These are phyloP conservation scores for Penicillium janthinellum DNA, from an alignment of 2,329 filamentous ascomycete species.

Conservation along the genomic window DNA sequence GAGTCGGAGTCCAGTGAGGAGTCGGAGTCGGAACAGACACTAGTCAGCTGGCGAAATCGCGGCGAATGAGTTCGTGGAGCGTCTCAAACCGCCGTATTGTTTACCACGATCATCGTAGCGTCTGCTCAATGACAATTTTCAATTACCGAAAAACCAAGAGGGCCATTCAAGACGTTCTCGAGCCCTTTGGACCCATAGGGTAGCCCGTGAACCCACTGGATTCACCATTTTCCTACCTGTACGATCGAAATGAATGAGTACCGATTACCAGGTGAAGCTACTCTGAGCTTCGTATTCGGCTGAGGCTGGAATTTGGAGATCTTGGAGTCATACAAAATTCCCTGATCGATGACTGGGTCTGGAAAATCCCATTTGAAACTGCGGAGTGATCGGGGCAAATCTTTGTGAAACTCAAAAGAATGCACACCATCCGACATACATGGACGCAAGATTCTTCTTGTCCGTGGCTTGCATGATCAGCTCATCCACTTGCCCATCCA, in stretches of 20 bases:
- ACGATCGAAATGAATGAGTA: background rate
- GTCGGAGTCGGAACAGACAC: slow-evolving; percentile 42
- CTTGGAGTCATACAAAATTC: background rate
- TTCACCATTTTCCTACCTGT: background rate
- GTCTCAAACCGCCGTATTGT: too few relatives aligned
- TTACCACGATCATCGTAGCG: background rate
- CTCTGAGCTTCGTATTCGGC: too few relatives aligned
- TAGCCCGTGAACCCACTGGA: background rate
- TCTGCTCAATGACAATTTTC: background rate
- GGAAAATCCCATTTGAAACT: background rate
- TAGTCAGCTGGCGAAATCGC: background rate
- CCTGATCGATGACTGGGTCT: background rate
- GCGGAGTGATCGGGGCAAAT: background rate
- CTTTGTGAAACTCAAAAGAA: slow-evolving; percentile 57
- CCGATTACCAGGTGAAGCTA: background rate
- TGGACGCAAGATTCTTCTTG: slow-evolving; percentile 75
- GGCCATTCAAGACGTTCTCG: background rate
- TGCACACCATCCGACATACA: slow-evolving; percentile 96
- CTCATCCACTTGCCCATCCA: slow-evolving; percentile 97
- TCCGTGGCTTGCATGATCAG: slow-evolving; percentile 85
- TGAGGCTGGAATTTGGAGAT: background rate
- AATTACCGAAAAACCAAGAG: background rate
- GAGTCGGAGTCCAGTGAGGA: slow-evolving; percentile 52
- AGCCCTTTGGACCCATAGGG: background rate
- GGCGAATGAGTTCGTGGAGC: background rate